Conservation (phyloP, 2,329 filamentous ascomycete genomes). For the Venturia asperata region DNA sequence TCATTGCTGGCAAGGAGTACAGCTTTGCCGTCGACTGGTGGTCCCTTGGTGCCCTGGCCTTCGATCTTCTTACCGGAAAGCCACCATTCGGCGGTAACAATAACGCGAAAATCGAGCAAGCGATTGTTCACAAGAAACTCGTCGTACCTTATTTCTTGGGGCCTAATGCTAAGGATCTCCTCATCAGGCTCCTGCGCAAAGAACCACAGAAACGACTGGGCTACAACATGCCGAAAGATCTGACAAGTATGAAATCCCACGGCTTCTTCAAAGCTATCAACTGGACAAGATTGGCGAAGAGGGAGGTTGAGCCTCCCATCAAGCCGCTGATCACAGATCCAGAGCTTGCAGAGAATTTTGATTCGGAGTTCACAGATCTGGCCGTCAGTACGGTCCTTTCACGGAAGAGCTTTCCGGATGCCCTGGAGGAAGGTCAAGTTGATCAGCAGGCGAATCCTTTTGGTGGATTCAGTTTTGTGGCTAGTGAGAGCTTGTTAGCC, state of each 20-base stretch:
- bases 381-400: constrained; percentile 65
- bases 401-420: constrained; percentile 23
- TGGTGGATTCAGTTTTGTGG: constrained; percentile 49
- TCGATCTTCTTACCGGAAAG: constrained; percentile 84
- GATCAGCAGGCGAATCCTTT: constrained; percentile 41
- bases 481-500: constrained; percentile 44
- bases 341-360: constrained; percentile 93
- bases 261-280: constrained; percentile 96
- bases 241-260: constrained; percentile 79
- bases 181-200: constrained; percentile 83
- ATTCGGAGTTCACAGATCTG: constrained; percentile 81
- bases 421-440: constrained; percentile 25
- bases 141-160: constrained; percentile 83
- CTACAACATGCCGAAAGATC: constrained; percentile 79
- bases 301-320: constrained; percentile 83
- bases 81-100: constrained; percentile 89
- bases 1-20: constrained; percentile 80
- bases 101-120: constrained; percentile 89
- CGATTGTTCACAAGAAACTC: constrained; percentile 90
- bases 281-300: constrained; percentile 77
- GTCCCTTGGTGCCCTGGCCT: constrained; percentile 89
- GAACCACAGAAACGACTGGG: constrained; percentile 87
- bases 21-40: constrained; percentile 97
- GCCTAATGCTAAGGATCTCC: constrained; percentile 85
- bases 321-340: constrained; percentile 91